phyloP scores from a whole-genome alignment of 345 rosid species.

The Eutrema heterophyllum region DNA sequence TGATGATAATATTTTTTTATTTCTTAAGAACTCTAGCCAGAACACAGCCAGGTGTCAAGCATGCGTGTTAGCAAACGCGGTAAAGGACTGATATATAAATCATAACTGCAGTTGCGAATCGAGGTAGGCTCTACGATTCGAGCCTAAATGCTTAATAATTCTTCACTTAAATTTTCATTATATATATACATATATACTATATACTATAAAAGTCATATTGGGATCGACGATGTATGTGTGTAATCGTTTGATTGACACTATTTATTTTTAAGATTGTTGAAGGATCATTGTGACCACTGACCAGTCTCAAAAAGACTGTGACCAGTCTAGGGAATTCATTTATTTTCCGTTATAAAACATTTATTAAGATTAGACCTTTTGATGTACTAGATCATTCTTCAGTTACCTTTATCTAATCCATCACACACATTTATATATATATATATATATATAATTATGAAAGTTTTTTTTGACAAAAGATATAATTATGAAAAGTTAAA shows the following conservation, averaged over 20 bases:
- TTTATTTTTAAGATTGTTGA: conserved; percentile 19
- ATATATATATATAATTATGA: too few relatives aligned
- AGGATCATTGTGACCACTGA: conserved; percentile 10
- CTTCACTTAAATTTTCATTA: background rate
- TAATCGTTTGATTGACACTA: background rate
- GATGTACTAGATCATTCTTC: conserved; percentile 17
- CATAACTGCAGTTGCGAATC: background rate
- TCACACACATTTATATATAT: background rate
- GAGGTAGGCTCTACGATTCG: conserved; percentile 1
- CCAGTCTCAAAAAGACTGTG: conserved; percentile 1
- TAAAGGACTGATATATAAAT: background rate
- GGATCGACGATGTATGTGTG: conserved; percentile 11
- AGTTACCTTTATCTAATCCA: conserved; percentile 2
- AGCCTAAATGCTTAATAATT: background rate
- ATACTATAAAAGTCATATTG: background rate
- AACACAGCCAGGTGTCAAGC: background rate
- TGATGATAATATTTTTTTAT: too few relatives aligned
- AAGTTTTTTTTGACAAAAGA: background rate
- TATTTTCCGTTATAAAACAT: conserved; percentile 7
- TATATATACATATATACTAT: background rate
- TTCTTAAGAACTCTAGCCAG: background rate
- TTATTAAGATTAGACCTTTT: conserved; percentile 21
- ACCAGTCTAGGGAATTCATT: conserved; percentile 19
- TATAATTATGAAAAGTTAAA: background rate
- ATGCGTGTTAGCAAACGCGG: background rate